Conservation (phyloP, 768 basidiomycete species). For the Dendrothele bispora region DNA sequence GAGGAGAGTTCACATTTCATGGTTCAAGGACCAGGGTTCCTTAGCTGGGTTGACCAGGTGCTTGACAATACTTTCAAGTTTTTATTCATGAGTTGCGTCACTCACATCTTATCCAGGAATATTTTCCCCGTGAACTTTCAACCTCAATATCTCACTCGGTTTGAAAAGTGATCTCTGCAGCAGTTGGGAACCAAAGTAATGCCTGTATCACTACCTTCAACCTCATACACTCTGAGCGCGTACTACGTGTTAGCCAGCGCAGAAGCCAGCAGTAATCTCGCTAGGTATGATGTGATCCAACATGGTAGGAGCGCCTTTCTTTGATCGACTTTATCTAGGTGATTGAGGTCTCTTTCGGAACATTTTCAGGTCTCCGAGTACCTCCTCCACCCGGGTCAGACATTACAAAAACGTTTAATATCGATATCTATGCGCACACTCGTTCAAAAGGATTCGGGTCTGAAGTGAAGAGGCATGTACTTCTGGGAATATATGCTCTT, state of each 20-base stretch:
- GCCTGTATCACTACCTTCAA: slow-evolving; percentile 71
- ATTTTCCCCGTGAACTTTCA: slow-evolving; percentile 76
- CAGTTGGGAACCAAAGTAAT: slow-evolving; percentile 63
- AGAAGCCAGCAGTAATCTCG: slow-evolving; percentile 91
- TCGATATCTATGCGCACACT: slow-evolving; percentile 67
- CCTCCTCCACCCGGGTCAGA: slow-evolving; percentile 41
- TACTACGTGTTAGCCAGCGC: slow-evolving; percentile 97
- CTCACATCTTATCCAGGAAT: slow-evolving; percentile 60
- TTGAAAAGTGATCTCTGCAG: slow-evolving; percentile 38
- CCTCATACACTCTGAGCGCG: slow-evolving; percentile 76
- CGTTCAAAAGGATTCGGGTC: slow-evolving; percentile 75
- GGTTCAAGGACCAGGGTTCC: slow-evolving; percentile 79
- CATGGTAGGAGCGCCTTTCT: slow-evolving; percentile 52
- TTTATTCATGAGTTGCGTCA: too few relatives aligned
- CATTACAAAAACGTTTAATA: slow-evolving; percentile 46
- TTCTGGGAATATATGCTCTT: slow-evolving; percentile 89
- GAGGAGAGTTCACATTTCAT: slow-evolving; percentile 24
- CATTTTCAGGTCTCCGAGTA: slow-evolving; percentile 48
- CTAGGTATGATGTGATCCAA: slow-evolving; percentile 84
- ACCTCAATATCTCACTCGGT: slow-evolving; percentile 42
- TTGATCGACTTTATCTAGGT: background rate
- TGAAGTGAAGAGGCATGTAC: slow-evolving; percentile 83
- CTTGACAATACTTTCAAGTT: background rate
- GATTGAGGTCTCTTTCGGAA: too few relatives aligned
- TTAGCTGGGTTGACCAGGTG: slow-evolving; percentile 42